A percentile compares a stretch with the other conserved stretches of the same genome.
These are phyloP conservation scores for Torulaspora maleeae DNA, from an alignment of 805 yeast species.

Conservation along the genomic window DNA sequence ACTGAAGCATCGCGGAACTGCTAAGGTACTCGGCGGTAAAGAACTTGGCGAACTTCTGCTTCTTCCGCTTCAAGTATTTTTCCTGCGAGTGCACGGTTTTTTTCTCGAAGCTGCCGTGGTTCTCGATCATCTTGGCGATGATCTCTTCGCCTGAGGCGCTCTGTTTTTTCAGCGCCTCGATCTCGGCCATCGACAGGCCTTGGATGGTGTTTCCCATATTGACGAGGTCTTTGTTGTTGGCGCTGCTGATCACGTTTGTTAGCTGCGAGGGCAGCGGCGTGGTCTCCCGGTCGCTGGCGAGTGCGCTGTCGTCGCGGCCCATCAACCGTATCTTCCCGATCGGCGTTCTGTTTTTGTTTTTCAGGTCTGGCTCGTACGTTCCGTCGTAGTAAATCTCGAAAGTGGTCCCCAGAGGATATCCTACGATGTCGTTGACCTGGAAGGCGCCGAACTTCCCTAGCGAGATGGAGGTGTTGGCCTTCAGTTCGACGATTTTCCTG, in stretches of 20 bases:
- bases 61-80: slow-evolving; percentile 86
- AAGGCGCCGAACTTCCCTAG: slow-evolving; percentile 93
- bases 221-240: slow-evolving; percentile 59
- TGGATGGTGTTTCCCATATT: slow-evolving; percentile 71
- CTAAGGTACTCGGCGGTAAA: slow-evolving; percentile 79
- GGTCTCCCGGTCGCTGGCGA: neutral
- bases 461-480: slow-evolving; percentile 54
- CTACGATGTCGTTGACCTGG: slow-evolving; percentile 65
- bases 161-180: slow-evolving; percentile 71
- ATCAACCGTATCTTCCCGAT: slow-evolving; percentile 19
- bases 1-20: slow-evolving; percentile 64
- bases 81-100: slow-evolving; percentile 89
- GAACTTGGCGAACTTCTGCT: slow-evolving; percentile 80
- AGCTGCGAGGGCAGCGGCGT: slow-evolving; percentile 22
- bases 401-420: slow-evolving; percentile 81
- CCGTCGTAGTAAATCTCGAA: slow-evolving; percentile 65
- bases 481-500: slow-evolving; percentile 64
- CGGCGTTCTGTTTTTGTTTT: slow-evolving; percentile 23
- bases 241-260: slow-evolving; percentile 41
- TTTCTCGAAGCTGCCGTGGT: slow-evolving; percentile 81
- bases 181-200: slow-evolving; percentile 69
- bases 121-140: slow-evolving; percentile 73
- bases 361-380: slow-evolving; percentile 14
- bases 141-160: slow-evolving; percentile 71
- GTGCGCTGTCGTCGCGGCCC: neutral